Base-by-base conservation (phyloP, 306 rosid genomes). In the Sicyos edulis region DNA sequence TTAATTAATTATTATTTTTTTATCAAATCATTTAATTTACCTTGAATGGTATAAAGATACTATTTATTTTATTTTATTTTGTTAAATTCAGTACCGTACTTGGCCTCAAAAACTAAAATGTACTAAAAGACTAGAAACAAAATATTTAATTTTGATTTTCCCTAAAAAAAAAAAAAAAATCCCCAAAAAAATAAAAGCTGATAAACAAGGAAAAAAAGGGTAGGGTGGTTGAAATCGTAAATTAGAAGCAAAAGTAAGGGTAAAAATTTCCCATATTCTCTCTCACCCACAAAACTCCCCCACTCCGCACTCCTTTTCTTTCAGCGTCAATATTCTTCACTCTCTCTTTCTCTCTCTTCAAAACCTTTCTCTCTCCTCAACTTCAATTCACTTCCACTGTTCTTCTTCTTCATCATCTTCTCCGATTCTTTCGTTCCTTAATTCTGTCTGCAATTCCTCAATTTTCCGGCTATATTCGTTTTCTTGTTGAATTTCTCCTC, bases 221-320 rank as follows among this genome's bases (percentile, higher is more conserved):
- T 14, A 59, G 47, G 60, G 84, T 80, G 85, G 86, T 65, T 78
- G 62, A 76, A 42, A 24, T 73, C 61, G 89, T 80, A 82, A 82
- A 78, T 82, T 56, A 26, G 17, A n/a, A 0, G 26, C 5, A 49
- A 55, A 52, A 58, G 0, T 7, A 65, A 63, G 64, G 86, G 79
- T 47, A 45, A 66, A 7, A 34, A 16, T 32, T 4, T 32, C 1
- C 7, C 2, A 61, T 15, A 15, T 8, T 6, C 8, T 17, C 26
- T 22, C 40, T 7, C 22, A 24, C n/a, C 63, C 32, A 70, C 47
- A 51, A 16, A 7, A 37, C 26, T 56, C 15, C 62, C 7, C 32
- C 62, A 20, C 59, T 22, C 42, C 56, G 3, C 29, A 67, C 56
- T 68, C 72, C 22, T 55, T 67, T 29, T 74, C 75, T 21, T 20